A percentile compares a stretch with the other conserved stretches of the same genome.
Evolutionary conservation across 2,329 filamentous ascomycete species (phyloP).

Genomic region (Emmonsiellopsis sp.): DNA sequence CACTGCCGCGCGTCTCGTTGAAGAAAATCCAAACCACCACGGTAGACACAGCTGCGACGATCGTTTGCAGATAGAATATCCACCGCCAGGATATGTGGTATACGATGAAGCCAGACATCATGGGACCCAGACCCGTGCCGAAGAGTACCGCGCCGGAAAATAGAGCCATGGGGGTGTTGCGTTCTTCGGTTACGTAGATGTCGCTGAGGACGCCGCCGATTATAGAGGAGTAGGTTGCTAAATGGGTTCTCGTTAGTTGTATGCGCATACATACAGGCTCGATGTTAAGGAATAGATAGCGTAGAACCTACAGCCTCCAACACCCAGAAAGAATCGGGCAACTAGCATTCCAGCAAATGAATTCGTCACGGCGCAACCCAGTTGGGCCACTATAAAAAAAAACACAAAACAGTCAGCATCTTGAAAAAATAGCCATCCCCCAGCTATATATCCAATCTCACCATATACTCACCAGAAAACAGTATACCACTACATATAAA

Average conservation of each 20-base stretch:
- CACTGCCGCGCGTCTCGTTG: conserved; percentile 71
- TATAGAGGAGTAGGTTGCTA: conserved; percentile 68
- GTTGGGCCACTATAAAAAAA: conserved; percentile 51
- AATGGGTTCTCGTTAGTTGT: not conserved
- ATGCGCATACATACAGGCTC: not conserved
- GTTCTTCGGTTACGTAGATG: conserved; percentile 65
- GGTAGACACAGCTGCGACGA: conserved; percentile 57
- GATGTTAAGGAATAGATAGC: not conserved
- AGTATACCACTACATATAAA: conserved; percentile 66
- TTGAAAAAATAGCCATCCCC: not conserved
- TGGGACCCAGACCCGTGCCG: conserved; percentile 70
- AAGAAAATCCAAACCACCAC: conserved; percentile 60
- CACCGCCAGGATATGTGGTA: conserved; percentile 66
- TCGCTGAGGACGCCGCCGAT: conserved; percentile 88
- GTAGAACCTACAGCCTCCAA: conserved; percentile 56
- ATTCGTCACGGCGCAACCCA: conserved; percentile 62
- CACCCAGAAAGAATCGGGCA: conserved; percentile 65
- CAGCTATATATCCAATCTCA: not conserved
- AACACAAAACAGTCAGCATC: conserved; percentile 9
- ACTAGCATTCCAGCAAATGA: conserved; percentile 66
- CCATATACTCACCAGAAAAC: conserved; percentile 44
- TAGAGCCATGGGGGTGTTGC: conserved; percentile 83
- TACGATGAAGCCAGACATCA: conserved; percentile 62
- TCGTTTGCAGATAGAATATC: conserved; percentile 81
- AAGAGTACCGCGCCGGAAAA: conserved; percentile 72